Evolutionary conservation across 1,284 basidiomycete species (phyloP).

Genomic region (Rhodotorula mucilaginosa): DNA sequence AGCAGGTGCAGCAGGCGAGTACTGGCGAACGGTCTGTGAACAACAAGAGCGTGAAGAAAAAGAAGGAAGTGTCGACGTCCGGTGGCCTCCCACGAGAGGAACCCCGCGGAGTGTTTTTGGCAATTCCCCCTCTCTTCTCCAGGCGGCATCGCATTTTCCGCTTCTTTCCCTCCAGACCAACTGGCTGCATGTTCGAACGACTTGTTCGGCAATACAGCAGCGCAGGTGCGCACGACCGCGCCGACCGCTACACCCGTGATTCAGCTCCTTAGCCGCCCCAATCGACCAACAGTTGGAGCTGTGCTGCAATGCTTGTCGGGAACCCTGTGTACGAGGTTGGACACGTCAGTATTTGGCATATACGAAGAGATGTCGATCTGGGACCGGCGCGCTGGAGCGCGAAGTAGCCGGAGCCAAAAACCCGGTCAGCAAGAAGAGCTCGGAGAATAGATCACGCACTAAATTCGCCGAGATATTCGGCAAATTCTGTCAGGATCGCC

Average conservation of each 20-base stretch:
- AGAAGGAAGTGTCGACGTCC: too few relatives aligned
- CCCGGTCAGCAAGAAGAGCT: too few relatives aligned
- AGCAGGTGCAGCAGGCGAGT: background rate
- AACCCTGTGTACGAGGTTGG: conserved; percentile 55
- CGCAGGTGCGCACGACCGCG: background rate
- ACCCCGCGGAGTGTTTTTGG: too few relatives aligned
- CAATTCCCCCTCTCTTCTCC: background rate
- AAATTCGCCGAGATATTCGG: conserved; percentile 69
- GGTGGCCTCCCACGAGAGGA: too few relatives aligned
- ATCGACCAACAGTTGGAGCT: conserved; percentile 69
- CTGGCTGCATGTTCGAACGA: background rate
- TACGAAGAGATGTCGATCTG: too few relatives aligned
- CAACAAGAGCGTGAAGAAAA: background rate
- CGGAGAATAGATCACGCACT: conserved; percentile 11
- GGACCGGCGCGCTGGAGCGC: too few relatives aligned
- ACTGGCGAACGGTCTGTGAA: background rate
- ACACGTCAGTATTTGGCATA: background rate
- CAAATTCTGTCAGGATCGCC: conserved; percentile 68
- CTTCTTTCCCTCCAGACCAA: too few relatives aligned
- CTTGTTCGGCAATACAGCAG: background rate
- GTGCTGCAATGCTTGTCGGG: conserved; percentile 62
- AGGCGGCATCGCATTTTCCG: too few relatives aligned
- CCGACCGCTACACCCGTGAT: too few relatives aligned
- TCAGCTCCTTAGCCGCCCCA: background rate
- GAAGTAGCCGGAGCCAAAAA: too few relatives aligned